Evolutionary conservation across 768 basidiomycete species (phyloP).

Genomic region (Rhizopogon rudus): DNA sequence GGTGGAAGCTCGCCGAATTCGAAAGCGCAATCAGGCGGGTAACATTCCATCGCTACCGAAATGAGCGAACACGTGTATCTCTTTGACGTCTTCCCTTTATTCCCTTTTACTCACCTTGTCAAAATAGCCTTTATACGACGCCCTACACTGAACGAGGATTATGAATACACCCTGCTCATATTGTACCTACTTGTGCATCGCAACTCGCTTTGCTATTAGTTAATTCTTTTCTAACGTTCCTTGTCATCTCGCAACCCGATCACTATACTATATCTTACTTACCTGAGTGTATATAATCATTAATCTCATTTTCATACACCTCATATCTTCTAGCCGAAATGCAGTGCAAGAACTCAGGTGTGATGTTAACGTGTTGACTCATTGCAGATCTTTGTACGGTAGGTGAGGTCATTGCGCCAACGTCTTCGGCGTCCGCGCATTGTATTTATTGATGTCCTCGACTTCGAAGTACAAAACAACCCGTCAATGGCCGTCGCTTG

Average conservation of each 20-base stretch:
- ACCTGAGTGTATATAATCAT: slow-evolving; percentile 7
- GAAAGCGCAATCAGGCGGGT: slow-evolving; percentile 13
- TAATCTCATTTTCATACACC: background rate
- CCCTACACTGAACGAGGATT: slow-evolving; percentile 21
- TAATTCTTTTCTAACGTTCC: slow-evolving; percentile 16
- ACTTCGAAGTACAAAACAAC: background rate
- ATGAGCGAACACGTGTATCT: slow-evolving; percentile 13
- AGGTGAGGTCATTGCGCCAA: background rate
- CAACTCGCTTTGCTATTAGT: slow-evolving; percentile 6
- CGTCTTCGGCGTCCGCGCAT: background rate
- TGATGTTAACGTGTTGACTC: too few species aligned
- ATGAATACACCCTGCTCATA: slow-evolving; percentile 15
- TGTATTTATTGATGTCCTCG: background rate
- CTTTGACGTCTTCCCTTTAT: slow-evolving; percentile 10
- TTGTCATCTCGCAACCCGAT: background rate
- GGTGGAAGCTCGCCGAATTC: slow-evolving; percentile 48
- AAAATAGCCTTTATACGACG: slow-evolving; percentile 25
- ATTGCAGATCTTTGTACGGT: background rate
- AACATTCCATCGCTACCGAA: slow-evolving; percentile 7
- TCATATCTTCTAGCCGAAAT: background rate
- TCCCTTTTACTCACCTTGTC: slow-evolving; percentile 8
- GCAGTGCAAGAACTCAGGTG: background rate
- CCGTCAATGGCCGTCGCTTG: background rate
- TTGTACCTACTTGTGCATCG: slow-evolving; percentile 6
- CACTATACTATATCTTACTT: slow-evolving; percentile 11